Percentiles rank a stretch among this genome's conserved stretches.
These are phyloP conservation scores for Colletotrichum sp. DNA, from an alignment of 2,329 filamentous ascomycete genomes.

Conservation along the genomic window DNA sequence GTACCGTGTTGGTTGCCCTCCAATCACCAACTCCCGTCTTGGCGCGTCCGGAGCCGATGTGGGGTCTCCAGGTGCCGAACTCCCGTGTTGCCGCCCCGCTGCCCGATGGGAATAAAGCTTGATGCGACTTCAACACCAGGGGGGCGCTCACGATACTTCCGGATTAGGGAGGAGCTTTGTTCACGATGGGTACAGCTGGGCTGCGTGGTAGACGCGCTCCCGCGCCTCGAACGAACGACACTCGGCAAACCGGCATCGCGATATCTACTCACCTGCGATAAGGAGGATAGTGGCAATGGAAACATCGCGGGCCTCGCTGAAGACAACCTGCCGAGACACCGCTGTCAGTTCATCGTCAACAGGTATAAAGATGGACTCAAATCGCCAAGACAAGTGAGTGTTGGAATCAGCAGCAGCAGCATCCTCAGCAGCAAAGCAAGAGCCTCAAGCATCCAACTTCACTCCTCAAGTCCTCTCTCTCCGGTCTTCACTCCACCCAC, in stretches of 20 bases:
- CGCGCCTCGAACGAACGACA: neutral
- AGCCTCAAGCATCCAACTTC: neutral
- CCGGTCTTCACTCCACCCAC: neutral
- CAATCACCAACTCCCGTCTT: neutral
- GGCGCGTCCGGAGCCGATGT: neutral
- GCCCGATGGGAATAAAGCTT: neutral
- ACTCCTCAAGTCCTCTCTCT: neutral
- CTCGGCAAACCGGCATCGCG: constrained; percentile 4
- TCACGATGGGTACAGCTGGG: neutral
- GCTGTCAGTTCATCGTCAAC: neutral
- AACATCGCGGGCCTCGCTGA: neutral
- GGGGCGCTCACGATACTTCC: constrained; percentile 6
- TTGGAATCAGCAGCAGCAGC: neutral
- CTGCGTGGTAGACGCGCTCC: neutral
- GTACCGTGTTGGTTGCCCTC: neutral
- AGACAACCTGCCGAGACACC: neutral
- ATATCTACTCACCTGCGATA: constrained; percentile 11
- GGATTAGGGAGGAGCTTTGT: constrained; percentile 10
- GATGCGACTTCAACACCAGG: neutral
- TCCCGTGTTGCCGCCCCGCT: neutral
- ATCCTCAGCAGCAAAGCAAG: neutral
- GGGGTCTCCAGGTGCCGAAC: neutral
- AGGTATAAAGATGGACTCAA: neutral
- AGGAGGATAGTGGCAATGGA: neutral
- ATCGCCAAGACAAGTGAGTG: neutral